Percentiles rank a stretch among this genome's conserved stretches.
Evolutionary conservation across 2,329 filamentous ascomycete species (phyloP).

Genomic region (Cercospora zeae-maydis): DNA sequence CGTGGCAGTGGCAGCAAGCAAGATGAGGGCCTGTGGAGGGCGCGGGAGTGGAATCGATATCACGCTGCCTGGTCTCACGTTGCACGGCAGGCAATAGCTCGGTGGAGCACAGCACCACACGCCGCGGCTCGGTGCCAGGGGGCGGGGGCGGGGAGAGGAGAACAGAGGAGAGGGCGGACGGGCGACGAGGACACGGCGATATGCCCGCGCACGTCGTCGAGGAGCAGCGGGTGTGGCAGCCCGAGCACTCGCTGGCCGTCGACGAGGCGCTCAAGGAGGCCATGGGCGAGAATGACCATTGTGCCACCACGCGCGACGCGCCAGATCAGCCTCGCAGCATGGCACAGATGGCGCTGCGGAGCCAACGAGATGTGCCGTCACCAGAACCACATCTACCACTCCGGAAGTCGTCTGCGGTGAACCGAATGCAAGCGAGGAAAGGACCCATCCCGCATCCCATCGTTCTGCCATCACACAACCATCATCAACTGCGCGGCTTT

Average conservation of each 20-base stretch:
- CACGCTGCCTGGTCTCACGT: constrained; percentile 10
- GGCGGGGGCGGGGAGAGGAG: neutral
- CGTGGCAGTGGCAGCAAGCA: constrained; percentile 3
- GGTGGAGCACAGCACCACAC: constrained; percentile 3
- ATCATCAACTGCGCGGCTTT: constrained; percentile 32
- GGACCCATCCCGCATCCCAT: constrained; percentile 31
- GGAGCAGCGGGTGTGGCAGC: constrained; percentile 21
- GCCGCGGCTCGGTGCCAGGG: neutral
- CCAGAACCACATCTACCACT: constrained; percentile 43
- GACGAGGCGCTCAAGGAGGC: constrained; percentile 29
- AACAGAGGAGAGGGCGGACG: neutral
- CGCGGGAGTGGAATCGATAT: constrained; percentile 14
- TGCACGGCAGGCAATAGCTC: constrained; percentile 13
- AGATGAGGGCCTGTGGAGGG: constrained; percentile 12
- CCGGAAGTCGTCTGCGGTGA: constrained; percentile 40
- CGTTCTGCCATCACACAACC: constrained; percentile 25
- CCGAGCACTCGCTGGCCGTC: constrained; percentile 24
- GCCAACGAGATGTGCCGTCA: constrained; percentile 64
- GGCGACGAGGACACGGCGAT: neutral
- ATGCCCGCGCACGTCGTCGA: constrained; percentile 17
- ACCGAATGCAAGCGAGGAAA: constrained; percentile 34
- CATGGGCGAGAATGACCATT: constrained; percentile 23
- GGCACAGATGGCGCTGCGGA: constrained; percentile 45
- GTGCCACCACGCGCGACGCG: neutral
- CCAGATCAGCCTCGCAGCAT: constrained; percentile 8